A percentile compares a stretch with the other conserved stretches of the same genome.
Evolutionary conservation across 75 land plant species (phyloP).

Genomic region (Chamaecyparis obtusa): DNA sequence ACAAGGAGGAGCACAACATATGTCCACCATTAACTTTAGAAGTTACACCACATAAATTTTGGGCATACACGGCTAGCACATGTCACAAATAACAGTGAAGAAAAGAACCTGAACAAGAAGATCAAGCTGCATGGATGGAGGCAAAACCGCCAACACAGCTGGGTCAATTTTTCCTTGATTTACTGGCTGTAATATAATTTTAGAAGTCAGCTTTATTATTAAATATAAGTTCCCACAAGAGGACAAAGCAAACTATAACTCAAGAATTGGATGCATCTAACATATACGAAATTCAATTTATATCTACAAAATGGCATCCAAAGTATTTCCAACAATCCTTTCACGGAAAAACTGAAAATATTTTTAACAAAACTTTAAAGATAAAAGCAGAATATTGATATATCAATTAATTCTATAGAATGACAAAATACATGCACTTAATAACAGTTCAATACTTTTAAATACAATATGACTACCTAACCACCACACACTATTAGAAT

Average conservation of each 20-base stretch:
- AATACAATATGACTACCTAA: background rate
- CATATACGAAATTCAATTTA: background rate
- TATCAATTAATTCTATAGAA: background rate
- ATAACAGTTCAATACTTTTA: background rate
- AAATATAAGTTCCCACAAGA: background rate
- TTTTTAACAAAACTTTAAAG: background rate
- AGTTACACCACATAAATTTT: slow-evolving; percentile 1
- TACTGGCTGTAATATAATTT: slow-evolving; percentile 54
- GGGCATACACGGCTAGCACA: background rate
- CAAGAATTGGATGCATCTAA: background rate
- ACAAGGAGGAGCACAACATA: slow-evolving; percentile 12
- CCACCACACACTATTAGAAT: background rate
- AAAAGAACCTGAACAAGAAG: slow-evolving; percentile 88
- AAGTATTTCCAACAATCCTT: background rate
- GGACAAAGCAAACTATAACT: background rate
- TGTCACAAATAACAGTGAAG: background rate
- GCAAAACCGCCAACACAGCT: slow-evolving; percentile 81
- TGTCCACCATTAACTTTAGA: background rate
- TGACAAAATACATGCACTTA: background rate
- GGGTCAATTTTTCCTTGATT: slow-evolving; percentile 75
- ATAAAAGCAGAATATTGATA: background rate
- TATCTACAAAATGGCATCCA: background rate
- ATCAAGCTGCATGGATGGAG: slow-evolving; percentile 98
- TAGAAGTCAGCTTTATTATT: background rate
- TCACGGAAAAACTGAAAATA: background rate